Conservation (phyloP, 2,329 filamentous ascomycete genomes). For the Samsoniella hepiali region DNA sequence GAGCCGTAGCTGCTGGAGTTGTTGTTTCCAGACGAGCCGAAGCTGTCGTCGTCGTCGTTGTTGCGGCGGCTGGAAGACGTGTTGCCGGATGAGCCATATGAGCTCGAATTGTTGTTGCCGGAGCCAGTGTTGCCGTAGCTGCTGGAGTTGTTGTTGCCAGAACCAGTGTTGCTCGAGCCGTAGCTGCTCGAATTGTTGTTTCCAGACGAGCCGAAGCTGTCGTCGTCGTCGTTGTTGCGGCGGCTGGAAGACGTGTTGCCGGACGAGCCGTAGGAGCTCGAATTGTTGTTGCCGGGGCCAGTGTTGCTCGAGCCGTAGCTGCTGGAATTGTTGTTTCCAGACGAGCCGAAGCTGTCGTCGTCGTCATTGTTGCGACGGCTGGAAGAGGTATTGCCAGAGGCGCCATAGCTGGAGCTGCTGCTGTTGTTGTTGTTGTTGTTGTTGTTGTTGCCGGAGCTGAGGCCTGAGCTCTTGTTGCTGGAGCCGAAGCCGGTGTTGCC, state of each 20-base stretch:
- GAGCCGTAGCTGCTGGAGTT: constrained; percentile 13
- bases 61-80: constrained; percentile 29
- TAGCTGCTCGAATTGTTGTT: constrained; percentile 24
- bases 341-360: constrained; percentile 22
- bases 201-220: constrained; percentile 22
- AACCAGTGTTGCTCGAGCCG: constrained; percentile 21
- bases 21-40: constrained; percentile 21
- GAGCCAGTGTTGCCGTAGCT: constrained; percentile 12
- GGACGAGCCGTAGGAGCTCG: constrained; percentile 23
- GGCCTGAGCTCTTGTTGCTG: constrained; percentile 5
- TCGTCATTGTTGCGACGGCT: constrained; percentile 20
- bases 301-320: constrained; percentile 19
- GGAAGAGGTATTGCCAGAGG: constrained; percentile 23
- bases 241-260: constrained; percentile 23
- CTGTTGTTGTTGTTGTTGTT: constrained; percentile 18
- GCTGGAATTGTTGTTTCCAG: constrained; percentile 21
- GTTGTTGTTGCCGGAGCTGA: constrained; percentile 18
- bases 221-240: constrained; percentile 19
- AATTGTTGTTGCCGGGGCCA: constrained; percentile 20
- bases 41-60: constrained; percentile 18
- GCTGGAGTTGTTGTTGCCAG: constrained; percentile 32
- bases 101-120: constrained; percentile 21
- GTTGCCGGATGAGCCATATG: constrained; percentile 24
- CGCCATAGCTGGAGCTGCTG: constrained; percentile 23
- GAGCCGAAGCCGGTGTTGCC: constrained; percentile 21